Evolutionary conservation across 1,139 yeast species (phyloP), one percentile per base, ranked within the genome.

Genomic region (Kluyveromyces sp.): DNA sequence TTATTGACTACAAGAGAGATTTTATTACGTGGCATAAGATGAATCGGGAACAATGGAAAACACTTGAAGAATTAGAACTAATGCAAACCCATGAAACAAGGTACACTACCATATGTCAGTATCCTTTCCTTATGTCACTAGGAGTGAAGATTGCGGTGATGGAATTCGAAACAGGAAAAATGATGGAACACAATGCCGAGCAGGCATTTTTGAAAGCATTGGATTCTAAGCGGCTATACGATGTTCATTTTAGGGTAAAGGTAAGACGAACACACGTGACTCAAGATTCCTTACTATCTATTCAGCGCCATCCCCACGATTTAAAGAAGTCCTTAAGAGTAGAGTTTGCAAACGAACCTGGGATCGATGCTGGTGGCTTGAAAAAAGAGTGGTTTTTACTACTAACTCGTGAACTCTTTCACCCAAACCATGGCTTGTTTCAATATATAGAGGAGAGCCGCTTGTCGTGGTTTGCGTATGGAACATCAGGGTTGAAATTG

Each of bases 281-380:
- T 0, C 77, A 75, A 43, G 98, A 92, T 63, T 87, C 97, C 1
- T 66, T 92, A 34, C 68, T 73, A n/a, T 73, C 79, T 48, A 79
- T 90, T 35, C 77, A 78, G 47, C 60, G 66, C 7, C 61, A 60
- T 41, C 78, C 75, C 40, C 65, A 66, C 8, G 88, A 86, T 56
- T 70, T 90, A 50, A 81, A 83, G 58, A 90, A 89, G 60, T 77
- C 88, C 2, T 66, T 90, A 30, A 73, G 79, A 52, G 83, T 92
- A 8, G 90, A 85, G 56, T 92, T 92, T 63, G 65, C 83, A 3
- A 81, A 81, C 46, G 97, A 92, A 59, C 94, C 92, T 0, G 97
- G 97, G 0, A 75, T 90, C 26, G 98, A 92, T 68, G 97, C 89
- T 0, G 98, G 97, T 1, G 98, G 98, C 0, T 71, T 90, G 50